Evolutionary conservation across 345 rosid genomes (phyloP), one percentile per base, ranked within the genome.

Genomic region (Eucalyptus cloeziana): DNA sequence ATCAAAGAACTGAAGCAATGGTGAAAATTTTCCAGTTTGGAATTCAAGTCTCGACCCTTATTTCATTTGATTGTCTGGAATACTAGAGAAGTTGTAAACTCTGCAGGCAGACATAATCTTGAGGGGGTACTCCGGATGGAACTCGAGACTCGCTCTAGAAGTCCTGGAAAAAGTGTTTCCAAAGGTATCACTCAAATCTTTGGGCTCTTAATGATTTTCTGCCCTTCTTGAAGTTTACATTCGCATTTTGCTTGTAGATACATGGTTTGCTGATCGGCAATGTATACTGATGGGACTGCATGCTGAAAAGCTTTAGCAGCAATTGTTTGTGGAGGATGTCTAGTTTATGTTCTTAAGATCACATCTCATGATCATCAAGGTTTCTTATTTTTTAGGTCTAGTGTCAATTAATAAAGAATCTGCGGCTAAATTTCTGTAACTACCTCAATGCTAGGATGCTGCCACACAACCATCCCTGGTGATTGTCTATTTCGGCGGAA

Each of bases 71-170:
- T 62, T 47, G 31, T 44, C 47, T 11, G 49, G 49, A 79, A 85
- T 50, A 64, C 58, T 43, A 7, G 31, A 87, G 49, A 30, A 27
- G 64, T 2, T 7, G 7, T 88, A 37, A 25, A 52, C 31, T 43
- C 37, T 86, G 86, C 91, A 97, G 99, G 98, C 99, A 67, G 99
- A 96, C 89, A 90, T 97, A 49, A 6, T 96, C 27, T 60, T 97
- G 91, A 93, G 99, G 90, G 99, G 99, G n/a, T 97, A 97, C 87
- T 88, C 93, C 25, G 99, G 97, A 56, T 97, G 99, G 99, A 97
- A 96, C 91, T 95, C 99, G 7, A 93, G 97, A 91, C 94, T 91
- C 31, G 99, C 96, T 8, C 27, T 97, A 44, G 89, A 95, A 89
- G 98, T 96, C 85, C 88, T 96, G 5, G 91, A 94, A 89, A 94